A percentile compares a stretch with the other conserved stretches of the same genome.
phyloP scores from a whole-genome alignment of 2,329 filamentous ascomycete species.

The Colletotrichum liaoningense region DNA sequence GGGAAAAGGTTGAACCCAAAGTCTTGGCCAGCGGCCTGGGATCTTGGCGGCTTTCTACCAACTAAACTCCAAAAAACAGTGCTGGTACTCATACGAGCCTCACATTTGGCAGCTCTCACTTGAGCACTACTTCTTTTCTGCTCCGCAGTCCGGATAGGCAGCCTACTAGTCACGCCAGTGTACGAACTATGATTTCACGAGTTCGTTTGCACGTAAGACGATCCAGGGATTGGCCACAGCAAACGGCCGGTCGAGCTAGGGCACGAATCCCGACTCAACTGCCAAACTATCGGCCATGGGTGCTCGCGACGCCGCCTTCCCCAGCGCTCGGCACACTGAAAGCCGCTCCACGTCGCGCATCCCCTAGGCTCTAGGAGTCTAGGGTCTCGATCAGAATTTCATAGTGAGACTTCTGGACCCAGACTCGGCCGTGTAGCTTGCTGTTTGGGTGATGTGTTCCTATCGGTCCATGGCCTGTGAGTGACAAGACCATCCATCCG shows the following conservation, averaged over 20 bases:
- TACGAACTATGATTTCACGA: background rate
- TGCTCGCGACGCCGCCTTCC: slow-evolving; percentile 15
- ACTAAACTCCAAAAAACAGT: background rate
- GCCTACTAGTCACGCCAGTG: background rate
- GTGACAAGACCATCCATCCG: slow-evolving; percentile 6
- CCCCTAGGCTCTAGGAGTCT: background rate
- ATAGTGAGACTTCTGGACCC: background rate
- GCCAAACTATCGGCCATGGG: slow-evolving; percentile 17
- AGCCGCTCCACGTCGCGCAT: background rate
- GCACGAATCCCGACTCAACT: slow-evolving; percentile 21
- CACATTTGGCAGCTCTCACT: background rate
- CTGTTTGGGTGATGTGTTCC: background rate
- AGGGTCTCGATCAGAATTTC: no score
- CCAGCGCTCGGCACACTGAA: slow-evolving; percentile 20
- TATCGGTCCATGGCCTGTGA: background rate
- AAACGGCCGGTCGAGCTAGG: slow-evolving; percentile 13
- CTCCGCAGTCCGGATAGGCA: background rate
- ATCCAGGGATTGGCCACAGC: slow-evolving; percentile 10
- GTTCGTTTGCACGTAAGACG: slow-evolving; percentile 5
- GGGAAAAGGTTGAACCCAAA: slow-evolving; percentile 2
- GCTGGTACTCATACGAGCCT: background rate
- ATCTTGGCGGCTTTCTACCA: background rate
- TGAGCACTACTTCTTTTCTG: background rate
- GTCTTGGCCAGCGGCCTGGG: slow-evolving; percentile 20
- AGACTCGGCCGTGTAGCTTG: background rate